Conservation (phyloP, 768 basidiomycete genomes). For the Paxillus ammoniavirescens region DNA sequence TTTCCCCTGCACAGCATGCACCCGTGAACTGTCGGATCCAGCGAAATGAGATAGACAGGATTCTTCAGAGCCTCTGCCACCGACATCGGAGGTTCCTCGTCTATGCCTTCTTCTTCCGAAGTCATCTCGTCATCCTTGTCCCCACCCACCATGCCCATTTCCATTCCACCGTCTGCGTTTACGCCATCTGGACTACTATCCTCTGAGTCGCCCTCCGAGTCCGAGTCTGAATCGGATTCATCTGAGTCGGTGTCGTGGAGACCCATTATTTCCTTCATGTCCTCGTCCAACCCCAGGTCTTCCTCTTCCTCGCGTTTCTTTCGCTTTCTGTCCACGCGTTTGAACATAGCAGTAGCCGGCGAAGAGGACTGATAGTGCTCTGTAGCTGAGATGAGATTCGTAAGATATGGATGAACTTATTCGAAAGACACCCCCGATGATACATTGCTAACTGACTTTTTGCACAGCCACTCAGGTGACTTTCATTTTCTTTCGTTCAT, state of each 20-base stretch:
- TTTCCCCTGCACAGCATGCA: conserved; percentile 76
- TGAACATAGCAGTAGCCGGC: conserved; percentile 55
- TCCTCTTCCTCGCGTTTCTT: conserved; percentile 62
- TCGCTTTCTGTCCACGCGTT: conserved; percentile 68
- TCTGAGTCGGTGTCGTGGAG: conserved; percentile 76
- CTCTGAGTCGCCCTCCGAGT: conserved; percentile 31
- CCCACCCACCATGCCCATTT: conserved; percentile 8
- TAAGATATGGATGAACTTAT: background rate
- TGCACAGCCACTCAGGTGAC: conserved; percentile 24
- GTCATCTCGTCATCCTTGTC: conserved; percentile 28
- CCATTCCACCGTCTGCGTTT: conserved; percentile 13
- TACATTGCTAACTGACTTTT: background rate
- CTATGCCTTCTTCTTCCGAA: conserved; percentile 21
- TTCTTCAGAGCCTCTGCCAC: conserved; percentile 60
- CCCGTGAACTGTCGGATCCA: conserved; percentile 52
- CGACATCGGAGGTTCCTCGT: conserved; percentile 46
- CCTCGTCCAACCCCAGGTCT: conserved; percentile 60
- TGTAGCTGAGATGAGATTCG: background rate
- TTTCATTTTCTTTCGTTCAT: conserved; percentile 29
- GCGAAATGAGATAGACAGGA: conserved; percentile 59
- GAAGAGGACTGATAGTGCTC: background rate
- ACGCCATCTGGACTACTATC: conserved; percentile 27
- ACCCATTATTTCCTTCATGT: conserved; percentile 62
- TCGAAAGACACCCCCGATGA: background rate
- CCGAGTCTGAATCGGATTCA: conserved; percentile 55